These are phyloP conservation scores for Lunularia cruciata DNA, from an alignment of 225 moss, liverwort and hornwort genomes.

Conservation along the genomic window DNA sequence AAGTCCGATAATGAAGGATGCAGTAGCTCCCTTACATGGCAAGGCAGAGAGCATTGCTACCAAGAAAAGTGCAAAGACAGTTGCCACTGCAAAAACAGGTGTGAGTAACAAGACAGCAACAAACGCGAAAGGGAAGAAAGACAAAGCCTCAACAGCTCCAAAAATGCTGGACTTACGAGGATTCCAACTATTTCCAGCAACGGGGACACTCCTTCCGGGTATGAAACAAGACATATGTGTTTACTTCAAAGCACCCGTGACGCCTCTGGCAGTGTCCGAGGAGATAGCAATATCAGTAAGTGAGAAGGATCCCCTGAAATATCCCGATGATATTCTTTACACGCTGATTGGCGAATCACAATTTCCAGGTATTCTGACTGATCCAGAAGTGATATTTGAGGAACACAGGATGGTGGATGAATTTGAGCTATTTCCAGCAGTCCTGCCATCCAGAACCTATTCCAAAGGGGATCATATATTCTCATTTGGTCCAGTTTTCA, in stretches of 20 bases:
- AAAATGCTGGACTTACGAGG: conserved; percentile 63
- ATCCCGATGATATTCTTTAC: conserved; percentile 67
- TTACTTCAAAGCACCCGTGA: conserved; percentile 55
- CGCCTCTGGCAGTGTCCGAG: conserved; percentile 51
- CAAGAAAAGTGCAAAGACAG: conserved; percentile 55
- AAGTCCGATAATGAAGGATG: conserved; percentile 37
- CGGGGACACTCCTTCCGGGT: conserved; percentile 57
- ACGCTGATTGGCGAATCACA: conserved; percentile 73
- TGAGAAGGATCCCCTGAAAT: conserved; percentile 64
- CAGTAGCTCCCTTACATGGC: conserved; percentile 14
- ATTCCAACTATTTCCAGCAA: conserved; percentile 62
- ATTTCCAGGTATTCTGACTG: conserved; percentile 55
- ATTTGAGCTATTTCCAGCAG: conserved; percentile 40
- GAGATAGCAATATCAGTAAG: conserved; percentile 64
- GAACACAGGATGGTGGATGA: conserved; percentile 68
- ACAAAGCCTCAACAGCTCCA: conserved; percentile 34
- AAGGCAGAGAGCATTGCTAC: conserved; percentile 53
- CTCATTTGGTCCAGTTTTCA: conserved; percentile 79
- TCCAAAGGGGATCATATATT: conserved; percentile 69
- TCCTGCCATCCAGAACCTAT: conserved; percentile 62
- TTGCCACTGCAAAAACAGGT: conserved; percentile 47
- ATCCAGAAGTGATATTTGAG: conserved; percentile 85
- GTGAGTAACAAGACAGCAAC: conserved; percentile 40
- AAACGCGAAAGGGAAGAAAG: conserved; percentile 47
- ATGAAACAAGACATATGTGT: conserved; percentile 55